phyloP scores from a whole-genome alignment of 1,284 basidiomycete species.

The Pholiota adiposa region DNA sequence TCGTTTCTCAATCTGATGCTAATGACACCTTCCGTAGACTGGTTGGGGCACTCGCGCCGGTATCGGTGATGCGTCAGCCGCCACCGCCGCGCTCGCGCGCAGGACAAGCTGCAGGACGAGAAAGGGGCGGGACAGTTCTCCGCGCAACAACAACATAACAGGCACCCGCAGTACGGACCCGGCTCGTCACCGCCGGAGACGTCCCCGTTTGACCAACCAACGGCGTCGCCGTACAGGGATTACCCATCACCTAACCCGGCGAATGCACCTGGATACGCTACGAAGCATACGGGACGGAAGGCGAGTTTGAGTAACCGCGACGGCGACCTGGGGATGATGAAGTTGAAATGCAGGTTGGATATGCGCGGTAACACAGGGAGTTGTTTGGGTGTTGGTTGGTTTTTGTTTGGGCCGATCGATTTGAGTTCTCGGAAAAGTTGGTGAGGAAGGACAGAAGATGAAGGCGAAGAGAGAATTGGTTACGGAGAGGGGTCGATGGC shows the following conservation, averaged over 20 bases:
- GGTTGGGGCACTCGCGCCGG: conserved; percentile 92
- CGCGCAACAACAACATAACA: conserved; percentile 16
- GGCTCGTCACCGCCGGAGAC: conserved; percentile 14
- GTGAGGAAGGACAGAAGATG: no score
- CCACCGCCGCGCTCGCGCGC: conserved; percentile 64
- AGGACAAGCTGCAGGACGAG: conserved; percentile 35
- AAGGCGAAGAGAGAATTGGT: not conserved
- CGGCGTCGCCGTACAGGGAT: conserved; percentile 31
- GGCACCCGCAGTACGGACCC: conserved; percentile 5
- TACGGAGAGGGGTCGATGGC: not conserved
- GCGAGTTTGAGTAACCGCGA: conserved; percentile 22
- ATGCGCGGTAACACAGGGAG: conserved; percentile 17
- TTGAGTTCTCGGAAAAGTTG: not conserved
- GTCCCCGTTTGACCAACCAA: conserved; percentile 34
- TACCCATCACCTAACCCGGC: conserved; percentile 25
- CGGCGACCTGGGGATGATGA: conserved; percentile 28
- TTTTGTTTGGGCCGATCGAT: not conserved
- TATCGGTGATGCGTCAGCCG: conserved; percentile 80
- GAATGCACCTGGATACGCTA: conserved; percentile 27
- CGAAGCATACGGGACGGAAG: conserved; percentile 17
- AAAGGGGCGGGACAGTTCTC: conserved; percentile 30
- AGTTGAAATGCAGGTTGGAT: conserved; percentile 34
- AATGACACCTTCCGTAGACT: conserved; percentile 49
- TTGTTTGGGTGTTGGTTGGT: not conserved
- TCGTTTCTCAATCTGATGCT: not conserved